These are phyloP conservation scores for rapeseed (Brassica napus) DNA, from an alignment of 345 rosid genomes.

Conservation along the genomic window DNA sequence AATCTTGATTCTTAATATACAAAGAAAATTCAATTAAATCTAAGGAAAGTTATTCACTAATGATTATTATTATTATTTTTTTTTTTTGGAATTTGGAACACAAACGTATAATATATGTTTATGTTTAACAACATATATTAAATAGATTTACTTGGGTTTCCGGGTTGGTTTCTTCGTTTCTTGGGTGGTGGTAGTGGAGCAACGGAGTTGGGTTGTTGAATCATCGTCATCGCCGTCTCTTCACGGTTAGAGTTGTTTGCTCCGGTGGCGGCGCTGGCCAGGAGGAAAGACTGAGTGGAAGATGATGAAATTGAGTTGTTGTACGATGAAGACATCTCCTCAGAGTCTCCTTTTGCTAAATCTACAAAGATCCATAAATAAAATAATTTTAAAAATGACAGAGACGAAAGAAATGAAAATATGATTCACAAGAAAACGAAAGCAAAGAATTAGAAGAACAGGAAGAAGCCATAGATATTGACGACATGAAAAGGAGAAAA, in stretches of 20 bases:
- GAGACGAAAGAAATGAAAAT: constrained; percentile 27
- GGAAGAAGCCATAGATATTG: constrained; percentile 41
- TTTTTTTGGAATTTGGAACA: not conserved
- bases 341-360: constrained; percentile 15
- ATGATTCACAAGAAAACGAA: constrained; percentile 38
- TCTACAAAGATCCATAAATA: constrained; percentile 36
- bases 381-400: constrained; percentile 10
- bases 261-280: constrained; percentile 18
- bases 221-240: constrained; percentile 20
- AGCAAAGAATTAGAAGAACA: constrained; percentile 40
- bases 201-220: constrained; percentile 40
- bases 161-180: constrained; percentile 76
- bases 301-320: constrained; percentile 31
- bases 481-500: constrained; percentile 29
- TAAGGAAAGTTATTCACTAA: constrained; percentile 18
- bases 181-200: constrained; percentile 58
- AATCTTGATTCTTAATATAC: not conserved
- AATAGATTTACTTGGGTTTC: constrained; percentile 60
- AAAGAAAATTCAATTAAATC: not conserved
- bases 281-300: constrained; percentile 33
- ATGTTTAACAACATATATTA: not conserved
- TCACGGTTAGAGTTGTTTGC: constrained; percentile 23
- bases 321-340: constrained; percentile 38
- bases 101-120: not conserved
- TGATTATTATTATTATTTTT: not conserved